Evolutionary conservation across 225 moss, liverwort and hornwort genomes (phyloP).

Genomic region (Lunularia cruciata): DNA sequence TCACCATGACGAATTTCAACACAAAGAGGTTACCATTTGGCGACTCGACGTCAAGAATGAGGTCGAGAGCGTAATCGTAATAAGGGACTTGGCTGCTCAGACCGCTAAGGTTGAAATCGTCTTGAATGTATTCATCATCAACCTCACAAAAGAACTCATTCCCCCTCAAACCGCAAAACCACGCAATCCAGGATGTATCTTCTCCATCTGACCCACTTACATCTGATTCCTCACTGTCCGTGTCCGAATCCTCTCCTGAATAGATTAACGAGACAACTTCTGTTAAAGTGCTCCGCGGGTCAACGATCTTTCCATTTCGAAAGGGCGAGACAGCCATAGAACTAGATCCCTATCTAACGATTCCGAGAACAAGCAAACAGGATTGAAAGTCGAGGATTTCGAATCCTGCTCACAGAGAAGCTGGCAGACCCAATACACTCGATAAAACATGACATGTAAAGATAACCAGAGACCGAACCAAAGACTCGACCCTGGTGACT

Average conservation of each 20-base stretch:
- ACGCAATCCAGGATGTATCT: slow-evolving; percentile 94
- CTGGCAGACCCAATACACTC: no score
- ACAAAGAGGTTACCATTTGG: slow-evolving; percentile 58
- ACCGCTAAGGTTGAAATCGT: slow-evolving; percentile 97
- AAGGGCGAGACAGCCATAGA: no score
- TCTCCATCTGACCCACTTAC: slow-evolving; percentile 97
- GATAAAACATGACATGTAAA: no score
- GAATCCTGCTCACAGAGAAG: no score
- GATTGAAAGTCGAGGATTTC: no score
- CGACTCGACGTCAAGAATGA: slow-evolving; percentile 92
- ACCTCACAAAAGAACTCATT: slow-evolving; percentile 99
- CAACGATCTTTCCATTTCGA: no score
- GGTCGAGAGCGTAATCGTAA: slow-evolving; percentile 93
- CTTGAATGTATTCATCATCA: slow-evolving; percentile 97
- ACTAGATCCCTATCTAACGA: no score
- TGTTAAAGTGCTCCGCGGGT: not conserved
- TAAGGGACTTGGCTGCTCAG: slow-evolving; percentile 95
- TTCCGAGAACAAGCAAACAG: no score
- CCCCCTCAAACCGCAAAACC: slow-evolving; percentile 98
- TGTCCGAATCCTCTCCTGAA: slow-evolving; percentile 72
- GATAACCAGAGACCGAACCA: no score
- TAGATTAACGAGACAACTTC: not conserved
- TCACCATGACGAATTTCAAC: not conserved
- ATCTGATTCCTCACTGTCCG: slow-evolving; percentile 92
- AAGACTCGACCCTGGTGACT: no score